Percentiles rank a stretch among this genome's conserved stretches.
phyloP scores from a whole-genome alignment of 1,284 basidiomycete species.

The Cryptococcus depauperatus region DNA sequence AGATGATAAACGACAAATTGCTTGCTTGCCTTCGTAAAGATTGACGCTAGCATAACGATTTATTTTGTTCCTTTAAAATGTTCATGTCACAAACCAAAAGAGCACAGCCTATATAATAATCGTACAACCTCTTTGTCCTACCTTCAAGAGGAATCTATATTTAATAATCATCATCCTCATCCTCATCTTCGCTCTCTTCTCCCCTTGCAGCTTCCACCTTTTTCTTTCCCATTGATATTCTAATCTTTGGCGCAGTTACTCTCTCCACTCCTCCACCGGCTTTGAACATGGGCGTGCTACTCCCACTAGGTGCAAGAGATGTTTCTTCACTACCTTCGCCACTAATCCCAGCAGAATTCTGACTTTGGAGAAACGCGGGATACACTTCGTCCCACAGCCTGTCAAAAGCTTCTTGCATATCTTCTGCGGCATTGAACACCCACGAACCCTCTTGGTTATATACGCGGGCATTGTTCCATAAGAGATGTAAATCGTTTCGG shows the following conservation, averaged over 20 bases:
- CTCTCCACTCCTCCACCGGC: slow-evolving; percentile 12
- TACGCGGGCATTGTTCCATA: slow-evolving; percentile 87
- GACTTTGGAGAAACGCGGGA: slow-evolving; percentile 8
- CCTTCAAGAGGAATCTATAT: background rate
- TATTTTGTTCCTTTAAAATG: too few species aligned
- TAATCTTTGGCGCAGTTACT: slow-evolving; percentile 30
- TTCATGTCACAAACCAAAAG: too few species aligned
- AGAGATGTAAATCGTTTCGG: slow-evolving; percentile 70
- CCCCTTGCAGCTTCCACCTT: slow-evolving; percentile 18
- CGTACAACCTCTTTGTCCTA: too few species aligned
- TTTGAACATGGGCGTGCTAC: slow-evolving; percentile 42
- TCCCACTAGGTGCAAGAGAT: slow-evolving; percentile 25
- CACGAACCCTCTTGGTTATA: slow-evolving; percentile 66
- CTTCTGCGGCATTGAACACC: slow-evolving; percentile 88
- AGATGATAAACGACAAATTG: too few species aligned
- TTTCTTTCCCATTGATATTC: slow-evolving; percentile 30
- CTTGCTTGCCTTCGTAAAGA: too few species aligned
- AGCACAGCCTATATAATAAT: too few species aligned
- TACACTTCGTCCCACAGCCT: slow-evolving; percentile 45
- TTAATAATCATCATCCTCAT: slow-evolving; percentile 9
- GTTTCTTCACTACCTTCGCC: slow-evolving; percentile 4
- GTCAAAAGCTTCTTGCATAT: slow-evolving; percentile 80
- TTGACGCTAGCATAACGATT: too few species aligned
- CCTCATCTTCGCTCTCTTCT: slow-evolving; percentile 21
- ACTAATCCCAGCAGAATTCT: background rate